Percentiles rank a stretch among this genome's conserved stretches.
phyloP scores from a whole-genome alignment of 2,329 filamentous ascomycete genomes.

The Cladorrhinum sp. region DNA sequence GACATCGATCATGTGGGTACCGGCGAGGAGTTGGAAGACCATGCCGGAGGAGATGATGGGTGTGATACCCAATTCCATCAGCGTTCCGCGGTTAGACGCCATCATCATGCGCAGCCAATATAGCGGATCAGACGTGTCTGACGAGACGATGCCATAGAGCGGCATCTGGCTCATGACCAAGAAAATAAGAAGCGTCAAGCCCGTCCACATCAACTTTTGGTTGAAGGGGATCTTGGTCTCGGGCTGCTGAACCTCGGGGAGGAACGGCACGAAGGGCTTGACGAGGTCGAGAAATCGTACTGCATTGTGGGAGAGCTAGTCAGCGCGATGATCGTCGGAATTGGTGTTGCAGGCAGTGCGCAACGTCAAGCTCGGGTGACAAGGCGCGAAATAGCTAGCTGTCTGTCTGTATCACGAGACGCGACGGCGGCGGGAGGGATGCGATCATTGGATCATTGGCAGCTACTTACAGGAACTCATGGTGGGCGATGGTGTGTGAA shows the following conservation, averaged over 20 bases:
- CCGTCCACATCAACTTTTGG: conserved; percentile 95
- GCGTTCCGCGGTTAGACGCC: conserved; percentile 93
- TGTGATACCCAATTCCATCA: conserved; percentile 96
- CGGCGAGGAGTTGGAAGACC: conserved; percentile 99
- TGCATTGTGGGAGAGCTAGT: conserved; percentile 38
- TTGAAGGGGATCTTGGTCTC: conserved; percentile 99
- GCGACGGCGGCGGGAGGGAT: neutral
- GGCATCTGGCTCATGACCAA: conserved; percentile 99
- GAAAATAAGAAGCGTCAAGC: conserved; percentile 94
- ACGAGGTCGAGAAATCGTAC: conserved; percentile 99
- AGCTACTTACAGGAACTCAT: conserved; percentile 55
- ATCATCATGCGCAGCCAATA: conserved; percentile 99
- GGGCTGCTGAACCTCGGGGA: conserved; percentile 97
- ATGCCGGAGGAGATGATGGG: conserved; percentile 99
- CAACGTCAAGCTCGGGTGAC: conserved; percentile 13
- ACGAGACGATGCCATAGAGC: conserved; percentile 97
- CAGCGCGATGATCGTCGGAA: conserved; percentile 20
- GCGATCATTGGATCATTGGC: neutral
- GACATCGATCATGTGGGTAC: conserved; percentile 99
- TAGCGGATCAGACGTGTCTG: conserved; percentile 94
- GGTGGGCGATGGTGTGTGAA: conserved; percentile 36
- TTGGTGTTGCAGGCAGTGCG: neutral
- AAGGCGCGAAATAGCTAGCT: conserved; percentile 1
- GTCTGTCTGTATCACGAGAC: neutral
- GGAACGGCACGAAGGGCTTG: conserved; percentile 99